Percentiles rank a stretch among this genome's conserved stretches.
Evolutionary conservation across 495 filamentous ascomycete genomes (phyloP).

Genomic region (Aspergillus homomorphus): DNA sequence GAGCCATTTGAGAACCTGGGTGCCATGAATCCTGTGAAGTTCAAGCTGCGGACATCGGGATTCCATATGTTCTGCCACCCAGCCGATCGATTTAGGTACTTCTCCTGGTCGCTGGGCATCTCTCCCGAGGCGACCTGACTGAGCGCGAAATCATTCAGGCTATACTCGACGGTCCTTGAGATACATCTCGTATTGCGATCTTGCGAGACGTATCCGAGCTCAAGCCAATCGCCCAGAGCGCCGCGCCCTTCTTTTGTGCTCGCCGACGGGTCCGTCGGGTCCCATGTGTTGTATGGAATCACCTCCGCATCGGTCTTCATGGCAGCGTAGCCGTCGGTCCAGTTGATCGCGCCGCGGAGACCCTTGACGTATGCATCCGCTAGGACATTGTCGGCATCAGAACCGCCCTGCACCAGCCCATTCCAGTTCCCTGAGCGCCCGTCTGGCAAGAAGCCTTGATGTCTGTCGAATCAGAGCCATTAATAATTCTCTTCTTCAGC

Average conservation of each 20-base stretch:
- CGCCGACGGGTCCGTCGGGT: conserved; percentile 52
- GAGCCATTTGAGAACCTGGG: conserved; percentile 51
- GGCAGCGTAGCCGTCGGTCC: conserved; percentile 49
- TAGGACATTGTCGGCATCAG: conserved; percentile 55
- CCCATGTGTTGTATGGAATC: conserved; percentile 66
- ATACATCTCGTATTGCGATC: conserved; percentile 67
- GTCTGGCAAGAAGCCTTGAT: conserved; percentile 55
- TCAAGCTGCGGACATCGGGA: conserved; percentile 45
- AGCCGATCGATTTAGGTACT: conserved; percentile 55
- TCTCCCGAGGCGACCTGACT: conserved; percentile 60
- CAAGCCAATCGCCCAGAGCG: conserved; percentile 63
- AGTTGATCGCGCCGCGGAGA: conserved; percentile 51
- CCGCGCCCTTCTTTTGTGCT: conserved; percentile 67
- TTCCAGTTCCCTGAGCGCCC: conserved; percentile 60
- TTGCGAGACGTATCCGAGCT: conserved; percentile 64
- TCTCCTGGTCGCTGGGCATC: conserved; percentile 51
- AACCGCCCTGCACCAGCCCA: conserved; percentile 70
- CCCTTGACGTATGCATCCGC: conserved; percentile 39
- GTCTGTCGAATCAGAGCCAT: conserved; percentile 24
- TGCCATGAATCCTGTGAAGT: conserved; percentile 61
- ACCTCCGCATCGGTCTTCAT: conserved; percentile 71
- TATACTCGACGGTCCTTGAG: conserved; percentile 68
- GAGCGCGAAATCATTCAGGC: conserved; percentile 70
- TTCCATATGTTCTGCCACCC: conserved; percentile 70
- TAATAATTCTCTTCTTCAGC: conserved; percentile 7